These are phyloP conservation scores for Suillus bovinus DNA, from an alignment of 768 basidiomycete genomes.

Conservation along the genomic window DNA sequence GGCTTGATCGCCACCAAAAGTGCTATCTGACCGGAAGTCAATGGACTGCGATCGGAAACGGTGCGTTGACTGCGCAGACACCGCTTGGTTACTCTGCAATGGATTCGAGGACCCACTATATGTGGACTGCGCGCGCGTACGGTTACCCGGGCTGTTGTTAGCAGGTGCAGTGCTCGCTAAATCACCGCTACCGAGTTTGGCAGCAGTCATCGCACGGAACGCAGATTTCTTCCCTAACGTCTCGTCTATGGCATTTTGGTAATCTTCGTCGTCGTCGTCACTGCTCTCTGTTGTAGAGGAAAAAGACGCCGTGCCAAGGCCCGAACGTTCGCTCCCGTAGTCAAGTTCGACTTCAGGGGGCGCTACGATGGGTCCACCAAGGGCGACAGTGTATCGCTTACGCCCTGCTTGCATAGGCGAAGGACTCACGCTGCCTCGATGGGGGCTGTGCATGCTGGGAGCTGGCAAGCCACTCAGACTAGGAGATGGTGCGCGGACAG, in stretches of 20 bases:
- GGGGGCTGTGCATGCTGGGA: conserved; percentile 39
- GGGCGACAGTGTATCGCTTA: conserved; percentile 85
- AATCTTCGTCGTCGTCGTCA: conserved; percentile 33
- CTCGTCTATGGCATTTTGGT: conserved; percentile 35
- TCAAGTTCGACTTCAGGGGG: conserved; percentile 30
- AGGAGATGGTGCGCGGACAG: conserved; percentile 24
- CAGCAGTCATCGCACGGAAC: conserved; percentile 32
- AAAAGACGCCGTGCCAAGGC: conserved; percentile 45
- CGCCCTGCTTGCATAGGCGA: conserved; percentile 57
- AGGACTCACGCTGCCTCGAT: conserved; percentile 61
- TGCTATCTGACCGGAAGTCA: conserved; percentile 29
- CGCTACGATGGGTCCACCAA: conserved; percentile 68
- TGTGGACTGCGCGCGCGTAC: conserved; percentile 58
- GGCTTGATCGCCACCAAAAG: conserved; percentile 14
- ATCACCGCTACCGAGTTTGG: conserved; percentile 33
- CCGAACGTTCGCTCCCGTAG: conserved; percentile 28
- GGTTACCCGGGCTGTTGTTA: conserved; percentile 25
- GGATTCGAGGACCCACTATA: conserved; percentile 39
- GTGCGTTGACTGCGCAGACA: conserved; percentile 19
- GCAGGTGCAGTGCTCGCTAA: conserved; percentile 18
- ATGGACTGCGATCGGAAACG: conserved; percentile 42
- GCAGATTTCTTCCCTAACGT: conserved; percentile 59
- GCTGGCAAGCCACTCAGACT: conserved; percentile 39
- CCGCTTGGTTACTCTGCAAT: conserved; percentile 29
- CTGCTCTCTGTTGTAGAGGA: conserved; percentile 39